Evolutionary conservation across 495 filamentous ascomycete genomes (phyloP).

Genomic region (Terfezia claveryi): DNA sequence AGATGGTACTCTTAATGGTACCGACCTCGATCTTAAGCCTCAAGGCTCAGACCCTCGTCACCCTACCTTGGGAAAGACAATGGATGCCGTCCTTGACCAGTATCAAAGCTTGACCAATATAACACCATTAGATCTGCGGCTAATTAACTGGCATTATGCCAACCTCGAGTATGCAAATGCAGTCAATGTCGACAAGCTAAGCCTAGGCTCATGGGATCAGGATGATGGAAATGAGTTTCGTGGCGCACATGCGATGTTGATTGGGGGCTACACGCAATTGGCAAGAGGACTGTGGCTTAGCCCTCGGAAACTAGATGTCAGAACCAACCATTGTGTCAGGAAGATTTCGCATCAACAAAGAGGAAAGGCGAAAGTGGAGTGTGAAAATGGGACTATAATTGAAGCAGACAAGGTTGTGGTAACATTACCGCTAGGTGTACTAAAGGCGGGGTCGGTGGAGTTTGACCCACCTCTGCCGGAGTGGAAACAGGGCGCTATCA

Average conservation of each 20-base stretch:
- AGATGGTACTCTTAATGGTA: conserved; percentile 35
- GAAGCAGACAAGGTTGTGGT: conserved; percentile 71
- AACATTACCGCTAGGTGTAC: conserved; percentile 69
- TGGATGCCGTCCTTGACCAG: conserved; percentile 72
- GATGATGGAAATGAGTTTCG: conserved; percentile 96
- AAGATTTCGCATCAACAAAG: conserved; percentile 38
- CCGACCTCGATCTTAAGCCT: conserved; percentile 52
- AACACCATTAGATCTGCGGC: conserved; percentile 61
- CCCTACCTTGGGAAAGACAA: conserved; percentile 66
- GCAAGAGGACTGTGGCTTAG: conserved; percentile 57
- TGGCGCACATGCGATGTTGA: conserved; percentile 73
- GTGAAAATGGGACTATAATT: conserved; percentile 53
- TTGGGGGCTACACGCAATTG: conserved; percentile 81
- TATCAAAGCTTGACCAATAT: conserved; percentile 69
- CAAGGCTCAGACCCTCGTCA: conserved; percentile 34
- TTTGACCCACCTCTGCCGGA: conserved; percentile 70
- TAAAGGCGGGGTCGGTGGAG: conserved; percentile 51
- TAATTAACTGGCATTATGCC: conserved; percentile 95
- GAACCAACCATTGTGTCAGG: conserved; percentile 42
- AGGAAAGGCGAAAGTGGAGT: conserved; percentile 37
- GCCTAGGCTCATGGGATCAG: conserved; percentile 84
- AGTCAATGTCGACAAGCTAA: conserved; percentile 61
- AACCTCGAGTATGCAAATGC: conserved; percentile 97
- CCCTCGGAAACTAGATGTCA: conserved; percentile 60
- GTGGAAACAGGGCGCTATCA: conserved; percentile 64